A percentile compares a stretch with the other conserved stretches of the same genome.
These are phyloP conservation scores for Ceraceosorus guamensis DNA, from an alignment of 1,284 basidiomycete genomes.

Conservation along the genomic window DNA sequence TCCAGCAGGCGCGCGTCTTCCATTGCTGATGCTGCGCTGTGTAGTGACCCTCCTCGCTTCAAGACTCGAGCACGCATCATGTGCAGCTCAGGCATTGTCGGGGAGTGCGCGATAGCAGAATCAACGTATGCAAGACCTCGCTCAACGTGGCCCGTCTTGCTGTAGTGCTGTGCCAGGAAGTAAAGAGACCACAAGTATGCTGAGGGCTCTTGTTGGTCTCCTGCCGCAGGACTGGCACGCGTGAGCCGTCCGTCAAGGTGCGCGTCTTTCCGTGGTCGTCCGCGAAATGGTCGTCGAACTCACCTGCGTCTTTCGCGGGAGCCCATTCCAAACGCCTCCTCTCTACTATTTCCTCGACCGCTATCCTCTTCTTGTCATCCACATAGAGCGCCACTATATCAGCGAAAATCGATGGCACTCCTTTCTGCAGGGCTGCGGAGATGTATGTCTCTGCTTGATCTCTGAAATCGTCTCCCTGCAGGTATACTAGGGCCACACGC, in stretches of 20 bases:
- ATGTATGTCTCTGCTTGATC: slow-evolving; percentile 66
- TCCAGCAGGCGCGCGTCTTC: slow-evolving; percentile 80
- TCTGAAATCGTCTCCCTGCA: slow-evolving; percentile 58
- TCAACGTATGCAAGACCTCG: slow-evolving; percentile 65
- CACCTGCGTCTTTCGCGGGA: slow-evolving; percentile 6
- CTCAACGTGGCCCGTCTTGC: slow-evolving; percentile 51
- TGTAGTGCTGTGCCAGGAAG: slow-evolving; percentile 86
- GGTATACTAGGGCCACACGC: slow-evolving; percentile 26
- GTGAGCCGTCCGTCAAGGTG: slow-evolving; percentile 3
- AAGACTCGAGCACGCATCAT: slow-evolving; percentile 75
- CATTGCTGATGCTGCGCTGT: slow-evolving; percentile 67
- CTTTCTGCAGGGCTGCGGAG: slow-evolving; percentile 65
- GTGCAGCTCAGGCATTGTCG: slow-evolving; percentile 84
- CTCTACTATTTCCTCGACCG: slow-evolving; percentile 64
- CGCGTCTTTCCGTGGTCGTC: too few species aligned
- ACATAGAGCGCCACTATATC: slow-evolving; percentile 85
- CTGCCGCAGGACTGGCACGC: slow-evolving; percentile 8
- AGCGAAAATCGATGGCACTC: slow-evolving; percentile 86
- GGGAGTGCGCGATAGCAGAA: slow-evolving; percentile 70
- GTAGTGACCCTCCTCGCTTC: slow-evolving; percentile 75
- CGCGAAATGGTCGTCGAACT: too few species aligned
- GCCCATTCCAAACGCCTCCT: slow-evolving; percentile 26
- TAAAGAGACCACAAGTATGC: slow-evolving; percentile 91
- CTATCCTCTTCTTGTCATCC: slow-evolving; percentile 57
- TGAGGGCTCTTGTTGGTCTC: slow-evolving; percentile 61